Evolutionary conservation across 2,329 filamentous ascomycete species (phyloP).

Genomic region (Aspergillus proliferans): DNA sequence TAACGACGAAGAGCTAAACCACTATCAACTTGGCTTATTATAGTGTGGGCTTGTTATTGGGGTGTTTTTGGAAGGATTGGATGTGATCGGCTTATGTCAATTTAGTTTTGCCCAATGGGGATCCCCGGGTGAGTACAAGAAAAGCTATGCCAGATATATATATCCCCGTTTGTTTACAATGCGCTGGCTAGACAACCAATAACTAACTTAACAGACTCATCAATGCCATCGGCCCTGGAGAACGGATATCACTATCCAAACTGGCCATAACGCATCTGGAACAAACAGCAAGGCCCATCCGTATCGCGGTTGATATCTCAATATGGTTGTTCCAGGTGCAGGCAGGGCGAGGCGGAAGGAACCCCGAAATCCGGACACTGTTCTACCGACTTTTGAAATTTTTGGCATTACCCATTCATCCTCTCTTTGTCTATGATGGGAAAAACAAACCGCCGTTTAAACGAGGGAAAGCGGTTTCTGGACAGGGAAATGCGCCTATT

Average conservation of each 20-base stretch:
- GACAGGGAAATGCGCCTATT: conserved; percentile 54
- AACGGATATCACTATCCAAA: conserved; percentile 73
- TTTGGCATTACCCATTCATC: conserved; percentile 69
- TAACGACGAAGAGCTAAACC: conserved; percentile 7
- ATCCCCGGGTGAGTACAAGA: conserved; percentile 37
- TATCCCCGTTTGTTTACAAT: not conserved
- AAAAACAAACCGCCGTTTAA: conserved; percentile 81
- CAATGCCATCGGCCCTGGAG: conserved; percentile 75
- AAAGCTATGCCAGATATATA: conserved; percentile 4
- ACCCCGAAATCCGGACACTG: conserved; percentile 82
- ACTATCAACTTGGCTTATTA: not conserved
- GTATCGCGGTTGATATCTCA: conserved; percentile 86
- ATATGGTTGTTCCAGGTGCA: conserved; percentile 98
- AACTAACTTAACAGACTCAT: conserved; percentile 61
- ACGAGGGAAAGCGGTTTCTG: conserved; percentile 63
- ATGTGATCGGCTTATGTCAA: not conserved
- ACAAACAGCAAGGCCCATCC: conserved; percentile 63
- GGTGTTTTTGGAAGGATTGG: conserved; percentile 2
- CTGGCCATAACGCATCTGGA: conserved; percentile 74
- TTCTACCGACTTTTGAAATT: conserved; percentile 85
- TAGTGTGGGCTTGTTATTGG: conserved; percentile 1
- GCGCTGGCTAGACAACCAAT: conserved; percentile 6
- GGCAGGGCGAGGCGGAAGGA: conserved; percentile 75
- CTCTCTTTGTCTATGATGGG: conserved; percentile 86
- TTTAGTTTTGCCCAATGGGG: conserved; percentile 28